phyloP scores from a whole-genome alignment of 2,329 filamentous ascomycete species.

The Aaosphaeria pasadenensis region DNA sequence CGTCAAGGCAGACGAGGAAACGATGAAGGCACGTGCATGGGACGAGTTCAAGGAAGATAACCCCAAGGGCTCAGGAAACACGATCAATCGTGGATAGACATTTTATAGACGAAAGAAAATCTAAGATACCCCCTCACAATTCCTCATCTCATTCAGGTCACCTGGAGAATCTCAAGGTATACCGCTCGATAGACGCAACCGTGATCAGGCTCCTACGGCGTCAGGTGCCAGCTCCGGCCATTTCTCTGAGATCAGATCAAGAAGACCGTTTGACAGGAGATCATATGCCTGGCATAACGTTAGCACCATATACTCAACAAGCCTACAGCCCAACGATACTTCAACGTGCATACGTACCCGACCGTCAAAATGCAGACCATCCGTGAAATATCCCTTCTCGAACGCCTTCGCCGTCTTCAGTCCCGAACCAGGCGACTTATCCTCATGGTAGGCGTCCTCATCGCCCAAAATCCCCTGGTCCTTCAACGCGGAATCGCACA shows the following conservation, averaged over 20 bases:
- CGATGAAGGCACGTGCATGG: slow-evolving; percentile 90
- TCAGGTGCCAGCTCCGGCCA: slow-evolving; percentile 33
- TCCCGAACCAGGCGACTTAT: slow-evolving; percentile 35
- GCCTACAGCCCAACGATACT: not conserved
- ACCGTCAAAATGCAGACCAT: slow-evolving; percentile 36
- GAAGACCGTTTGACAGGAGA: slow-evolving; percentile 20
- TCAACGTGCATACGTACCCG: slow-evolving; percentile 15
- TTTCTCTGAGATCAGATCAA: slow-evolving; percentile 16
- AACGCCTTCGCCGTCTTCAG: slow-evolving; percentile 28
- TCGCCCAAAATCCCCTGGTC: slow-evolving; percentile 16
- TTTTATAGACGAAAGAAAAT: not conserved
- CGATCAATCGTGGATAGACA: slow-evolving; percentile 69
- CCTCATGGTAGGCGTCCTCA: slow-evolving; percentile 23
- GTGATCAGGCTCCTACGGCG: slow-evolving; percentile 2
- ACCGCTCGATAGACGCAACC: not conserved
- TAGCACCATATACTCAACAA: not conserved
- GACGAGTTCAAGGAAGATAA: slow-evolving; percentile 93
- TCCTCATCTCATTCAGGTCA: too few species aligned
- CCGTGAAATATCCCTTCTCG: slow-evolving; percentile 34
- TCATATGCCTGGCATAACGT: slow-evolving; percentile 17
- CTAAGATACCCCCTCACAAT: too few species aligned
- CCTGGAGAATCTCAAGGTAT: not conserved
- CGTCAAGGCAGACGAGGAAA: slow-evolving; percentile 84
- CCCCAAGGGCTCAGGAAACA: slow-evolving; percentile 79
- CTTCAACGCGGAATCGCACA: slow-evolving; percentile 19